Base-by-base conservation (phyloP, 2,329 filamentous ascomycete species). In the Nannizzia gypsea region DNA sequence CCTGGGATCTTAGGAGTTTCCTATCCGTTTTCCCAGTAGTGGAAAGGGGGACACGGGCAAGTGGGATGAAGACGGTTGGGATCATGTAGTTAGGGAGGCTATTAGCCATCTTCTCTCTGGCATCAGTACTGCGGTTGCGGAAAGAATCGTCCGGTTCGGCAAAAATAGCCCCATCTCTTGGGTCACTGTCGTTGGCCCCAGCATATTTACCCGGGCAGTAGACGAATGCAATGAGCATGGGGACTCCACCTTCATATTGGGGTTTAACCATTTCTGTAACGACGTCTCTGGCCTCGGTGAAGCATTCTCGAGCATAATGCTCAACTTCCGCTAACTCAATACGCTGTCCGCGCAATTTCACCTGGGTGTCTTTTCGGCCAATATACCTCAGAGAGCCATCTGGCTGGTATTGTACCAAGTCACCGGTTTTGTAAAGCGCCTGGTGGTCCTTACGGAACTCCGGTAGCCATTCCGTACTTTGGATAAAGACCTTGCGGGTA, bases 291-390 rank as follows among this genome's bases (percentile, higher is more conserved):
- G n/a, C 50, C n/a, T 48, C 61, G 26, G 8, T 40, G 20, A 52
- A 60, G 55, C 52, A 57, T 22, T 60, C 42, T 17, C 42, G 67
- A 62, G 84, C 79, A 1, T 82, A 85, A 65, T 89, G 82, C 68
- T 92, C 88, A 71, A 95, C 92, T 73, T 95, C 90, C 0, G 85
- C 87, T 61, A 93, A 85, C 67, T 95, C 90, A 0, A 95, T 78
- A 11, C 90, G 80, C 69, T 95, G 90, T 0, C 90, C 90, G 13
- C 90, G 83, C 3, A 95, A 78, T 70, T 96, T 96, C 63, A 93
- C 85, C 71, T 96, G 91, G 1, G 60, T 61, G 56, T 71, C 68
- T 48, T 67, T 69, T 24, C 69, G 61, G 9, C 67, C 67, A 11
- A 66, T 58, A 59, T 63, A 67, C 4, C 55, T 42, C 22, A 63